phyloP scores from a whole-genome alignment of 176 grass and related monocot species.

The Oryza officinalis region DNA sequence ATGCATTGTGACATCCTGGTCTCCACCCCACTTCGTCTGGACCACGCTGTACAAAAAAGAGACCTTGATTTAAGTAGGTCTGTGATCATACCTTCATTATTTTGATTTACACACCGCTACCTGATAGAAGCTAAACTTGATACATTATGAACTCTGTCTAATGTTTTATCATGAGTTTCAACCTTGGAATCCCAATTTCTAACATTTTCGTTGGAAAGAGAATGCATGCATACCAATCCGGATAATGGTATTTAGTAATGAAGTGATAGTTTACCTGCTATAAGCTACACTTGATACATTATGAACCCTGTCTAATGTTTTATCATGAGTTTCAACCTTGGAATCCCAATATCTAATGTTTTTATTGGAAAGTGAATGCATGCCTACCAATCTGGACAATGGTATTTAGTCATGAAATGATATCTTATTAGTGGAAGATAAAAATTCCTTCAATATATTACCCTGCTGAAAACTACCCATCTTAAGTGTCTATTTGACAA shows the following conservation, averaged over 20 bases:
- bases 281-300: neutral
- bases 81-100: conserved; percentile 27
- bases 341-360: neutral
- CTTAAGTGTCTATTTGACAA: neutral
- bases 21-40: conserved; percentile 86
- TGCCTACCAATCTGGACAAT: neutral
- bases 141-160: neutral
- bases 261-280: neutral
- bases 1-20: conserved; percentile 89
- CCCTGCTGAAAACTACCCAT: neutral
- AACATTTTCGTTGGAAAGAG: neutral
- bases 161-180: conserved; percentile 3
- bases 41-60: conserved; percentile 70
- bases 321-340: neutral
- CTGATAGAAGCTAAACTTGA: neutral
- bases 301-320: neutral
- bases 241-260: neutral
- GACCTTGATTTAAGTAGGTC: conserved; percentile 91
- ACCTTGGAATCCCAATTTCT: neutral
- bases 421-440: neutral
- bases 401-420: neutral
- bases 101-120: neutral
- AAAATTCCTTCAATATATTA: neutral
- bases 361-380: neutral
- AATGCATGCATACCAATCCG: neutral